Base-by-base conservation (phyloP, 305 asterid species). In the Fraxinus sp. region DNA sequence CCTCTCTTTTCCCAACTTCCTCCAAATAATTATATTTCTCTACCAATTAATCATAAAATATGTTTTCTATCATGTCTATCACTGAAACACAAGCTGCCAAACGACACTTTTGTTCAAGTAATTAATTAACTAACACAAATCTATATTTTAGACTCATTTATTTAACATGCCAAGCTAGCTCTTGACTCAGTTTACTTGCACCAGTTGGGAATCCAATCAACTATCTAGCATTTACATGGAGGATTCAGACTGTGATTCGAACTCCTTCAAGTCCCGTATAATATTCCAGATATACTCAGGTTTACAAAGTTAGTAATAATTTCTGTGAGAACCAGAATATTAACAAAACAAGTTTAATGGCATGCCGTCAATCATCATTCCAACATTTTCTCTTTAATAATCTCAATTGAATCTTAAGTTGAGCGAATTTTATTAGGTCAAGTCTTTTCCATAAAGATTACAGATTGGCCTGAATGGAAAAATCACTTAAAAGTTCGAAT, bases 171-270 rank as follows among this genome's bases (percentile, higher is more conserved):
- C 77, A 72, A 72, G 77, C 46, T 35, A 72, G 26, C 77, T 72
- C 46, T 72, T 33, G 46, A 33, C 77, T 7, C 77, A 35, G 14
- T 72, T 6, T 72, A 72, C 2, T 32, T 35, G 77, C 22, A 72
- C 77, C 49, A 72, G 77, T 32, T 71, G 35, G 13, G 77, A 39
- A 35, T 72, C 46, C 77, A 72, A 71, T 72, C 28, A 72, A 72
- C 49, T 35, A 13, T 35, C 28, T 28, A 72, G 46, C 77, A 72
- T n/a, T 72, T 72, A 72, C 49, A 72, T 72, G 49, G 49, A 35
- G 13, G 46, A 72, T 72, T 3, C 39, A 32, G 77, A 10, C 24
- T 33, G 41, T 20, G n/a, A 71, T 30, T 33, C 3, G 14, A 32
- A 71, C 77, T 33, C 76, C 76, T 28, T 3, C 14, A 32, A 71